These are phyloP conservation scores for Lactifluus piperatus DNA, from an alignment of 768 basidiomycete genomes.

Conservation along the genomic window DNA sequence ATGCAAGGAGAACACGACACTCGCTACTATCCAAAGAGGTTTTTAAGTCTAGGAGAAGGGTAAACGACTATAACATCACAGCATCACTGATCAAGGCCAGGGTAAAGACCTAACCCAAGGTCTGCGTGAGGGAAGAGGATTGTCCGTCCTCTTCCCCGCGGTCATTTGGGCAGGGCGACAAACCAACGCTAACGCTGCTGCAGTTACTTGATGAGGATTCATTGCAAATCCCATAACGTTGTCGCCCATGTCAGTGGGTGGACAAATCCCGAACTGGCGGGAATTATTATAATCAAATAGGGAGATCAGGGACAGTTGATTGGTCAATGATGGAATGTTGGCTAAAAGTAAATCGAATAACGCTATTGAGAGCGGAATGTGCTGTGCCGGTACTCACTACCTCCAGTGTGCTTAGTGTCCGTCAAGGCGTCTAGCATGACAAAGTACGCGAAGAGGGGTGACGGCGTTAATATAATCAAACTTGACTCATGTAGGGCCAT, in stretches of 20 bases:
- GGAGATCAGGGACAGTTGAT: neutral
- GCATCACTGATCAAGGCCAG: neutral
- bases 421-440: neutral
- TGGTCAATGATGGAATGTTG: slow-evolving; percentile 1
- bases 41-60: neutral
- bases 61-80: neutral
- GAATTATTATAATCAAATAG: neutral
- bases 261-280: neutral
- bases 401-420: slow-evolving; percentile 1
- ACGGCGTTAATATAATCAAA: slow-evolving; percentile 8
- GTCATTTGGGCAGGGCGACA: neutral
- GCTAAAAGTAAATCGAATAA: neutral
- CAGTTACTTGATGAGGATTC: neutral
- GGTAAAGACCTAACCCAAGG: neutral
- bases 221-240: neutral
- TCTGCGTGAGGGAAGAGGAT: neutral
- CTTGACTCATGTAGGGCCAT: neutral
- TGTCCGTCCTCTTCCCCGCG: neutral
- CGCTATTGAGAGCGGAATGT: neutral
- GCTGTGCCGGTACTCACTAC: neutral
- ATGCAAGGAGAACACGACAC: neutral
- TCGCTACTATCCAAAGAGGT: neutral
- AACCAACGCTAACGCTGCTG: neutral
- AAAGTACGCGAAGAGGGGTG: neutral
- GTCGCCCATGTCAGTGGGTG: neutral